Evolutionary conservation across 768 basidiomycete genomes (phyloP), one percentile per base, ranked within the genome.

Genomic region (Lanmaoa pseudosensibilis): DNA sequence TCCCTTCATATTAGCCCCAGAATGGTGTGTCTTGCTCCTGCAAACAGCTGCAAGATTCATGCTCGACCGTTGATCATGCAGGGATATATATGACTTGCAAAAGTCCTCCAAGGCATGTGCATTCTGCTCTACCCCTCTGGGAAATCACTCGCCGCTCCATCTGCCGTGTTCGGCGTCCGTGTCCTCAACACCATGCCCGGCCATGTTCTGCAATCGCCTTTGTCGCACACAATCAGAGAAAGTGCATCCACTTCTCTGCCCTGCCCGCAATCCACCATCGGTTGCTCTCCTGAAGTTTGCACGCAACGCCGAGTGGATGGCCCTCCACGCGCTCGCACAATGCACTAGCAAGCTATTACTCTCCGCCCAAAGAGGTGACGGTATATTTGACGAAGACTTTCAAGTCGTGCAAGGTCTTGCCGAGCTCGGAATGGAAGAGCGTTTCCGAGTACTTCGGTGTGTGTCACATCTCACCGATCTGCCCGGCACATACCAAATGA

Each of bases 71-170:
- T 12, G 33, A 58, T 9, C 58, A 47, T 51, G 41, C 65, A 93
- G 92, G 87, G 84, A 87, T n/a, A 79, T 94, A 38, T 89, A 85
- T 65, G 85, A 91, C 59, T 69, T 87, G 54, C 87, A 92, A 69
- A 66, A 63, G 53, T 64, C 73, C 10, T 84, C 83, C 4, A 73
- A 67, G 30, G 88, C 89, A 18, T 95, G 93, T 67, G 78, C 77
- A 5, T 80, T 82, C 67, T 95, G 93, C 68, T 86, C 90, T 40
- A 87, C 90, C 18, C 83, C 82, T 2, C 73, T 90, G 48, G 67
- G 69, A 46, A 54, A 69, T 37, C 69, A 73, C 16, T 71, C 78
- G 40, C 72, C 79, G 3, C 75, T 84, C 27, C 74, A 81, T 46
- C 73, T 84, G 19, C 65, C 80, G 7, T 91, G 90, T 65, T 72